phyloP scores from a whole-genome alignment of 2,329 filamentous ascomycete species.

The Tetracladium maxilliforme region DNA sequence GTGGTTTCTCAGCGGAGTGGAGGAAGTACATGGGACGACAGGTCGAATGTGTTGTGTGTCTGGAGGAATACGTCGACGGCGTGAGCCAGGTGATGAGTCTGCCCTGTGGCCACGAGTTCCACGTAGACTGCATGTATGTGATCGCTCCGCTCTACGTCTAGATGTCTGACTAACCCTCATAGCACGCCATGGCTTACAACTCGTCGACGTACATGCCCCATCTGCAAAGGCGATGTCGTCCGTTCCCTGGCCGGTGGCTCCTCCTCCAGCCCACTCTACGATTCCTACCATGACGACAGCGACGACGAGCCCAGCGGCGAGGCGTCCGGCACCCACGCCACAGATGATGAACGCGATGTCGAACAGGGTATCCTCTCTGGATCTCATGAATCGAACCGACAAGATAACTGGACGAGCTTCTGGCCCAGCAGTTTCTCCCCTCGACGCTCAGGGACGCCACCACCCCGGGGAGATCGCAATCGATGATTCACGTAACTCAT shows the following conservation, averaged over 20 bases:
- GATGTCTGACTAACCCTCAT: slow-evolving; percentile 1
- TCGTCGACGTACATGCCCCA: slow-evolving; percentile 88
- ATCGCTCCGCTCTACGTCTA: slow-evolving; percentile 2
- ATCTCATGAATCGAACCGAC: slow-evolving; percentile 4
- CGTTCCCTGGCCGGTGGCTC: slow-evolving; percentile 38
- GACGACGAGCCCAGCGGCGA: slow-evolving; percentile 11
- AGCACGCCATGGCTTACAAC: slow-evolving; percentile 97
- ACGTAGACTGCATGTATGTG: slow-evolving; percentile 95
- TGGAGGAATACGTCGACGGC: slow-evolving; percentile 93
- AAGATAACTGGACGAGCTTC: slow-evolving; percentile 10
- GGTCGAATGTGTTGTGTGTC: slow-evolving; percentile 87
- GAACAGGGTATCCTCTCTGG: slow-evolving; percentile 8
- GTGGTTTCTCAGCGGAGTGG: slow-evolving; percentile 39
- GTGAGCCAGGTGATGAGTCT: slow-evolving; percentile 93
- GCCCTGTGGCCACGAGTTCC: slow-evolving; percentile 95
- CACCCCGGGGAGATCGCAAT: slow-evolving; percentile 10
- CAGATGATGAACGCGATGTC: slow-evolving; percentile 9
- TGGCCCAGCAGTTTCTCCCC: slow-evolving; percentile 10
- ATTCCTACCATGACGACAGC: slow-evolving; percentile 21
- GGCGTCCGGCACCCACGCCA: slow-evolving; percentile 3
- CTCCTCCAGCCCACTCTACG: slow-evolving; percentile 13
- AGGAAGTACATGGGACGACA: slow-evolving; percentile 53
- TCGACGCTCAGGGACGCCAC: slow-evolving; percentile 7
- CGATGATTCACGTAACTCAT: slow-evolving; percentile 7
- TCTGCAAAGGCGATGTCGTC: slow-evolving; percentile 96